Percentiles rank a stretch among this genome's conserved stretches.
Evolutionary conservation across 73 alveolate genomes (phyloP).

Genomic region (Symbiodinium pilosum): DNA sequence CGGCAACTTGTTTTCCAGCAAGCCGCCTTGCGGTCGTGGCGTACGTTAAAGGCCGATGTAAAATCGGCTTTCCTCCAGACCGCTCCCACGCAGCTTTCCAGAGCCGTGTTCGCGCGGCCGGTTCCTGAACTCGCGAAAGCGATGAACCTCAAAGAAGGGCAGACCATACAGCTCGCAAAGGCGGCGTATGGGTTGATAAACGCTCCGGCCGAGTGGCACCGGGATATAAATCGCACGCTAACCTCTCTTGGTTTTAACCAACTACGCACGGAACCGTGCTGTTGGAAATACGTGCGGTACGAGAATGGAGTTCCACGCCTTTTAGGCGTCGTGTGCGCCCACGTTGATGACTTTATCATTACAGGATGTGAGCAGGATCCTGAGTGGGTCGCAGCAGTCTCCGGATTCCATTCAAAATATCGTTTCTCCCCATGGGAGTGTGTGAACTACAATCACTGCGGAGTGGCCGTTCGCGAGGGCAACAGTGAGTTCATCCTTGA

Average conservation of each 20-base stretch:
- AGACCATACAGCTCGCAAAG: not conserved
- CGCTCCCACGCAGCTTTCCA: not conserved
- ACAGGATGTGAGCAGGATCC: not conserved
- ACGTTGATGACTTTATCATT: slow-evolving; percentile 24
- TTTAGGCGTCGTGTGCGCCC: not conserved
- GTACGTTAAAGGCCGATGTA: slow-evolving; percentile 18
- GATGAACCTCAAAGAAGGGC: not conserved
- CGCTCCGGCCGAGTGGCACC: slow-evolving; percentile 42
- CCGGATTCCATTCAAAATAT: not conserved
- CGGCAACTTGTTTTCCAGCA: not conserved
- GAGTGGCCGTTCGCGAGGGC: not conserved
- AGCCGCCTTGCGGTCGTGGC: not conserved
- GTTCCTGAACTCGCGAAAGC: slow-evolving; percentile 13
- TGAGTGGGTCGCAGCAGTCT: not conserved
- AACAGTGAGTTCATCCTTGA: not conserved
- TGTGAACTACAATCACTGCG: not conserved
- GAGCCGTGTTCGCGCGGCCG: not conserved
- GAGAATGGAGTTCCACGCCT: not conserved
- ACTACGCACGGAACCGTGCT: slow-evolving; percentile 3
- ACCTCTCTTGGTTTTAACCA: not conserved
- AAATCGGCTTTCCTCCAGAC: slow-evolving; percentile 42
- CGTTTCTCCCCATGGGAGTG: slow-evolving; percentile 15
- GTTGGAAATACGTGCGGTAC: not conserved
- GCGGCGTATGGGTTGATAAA: slow-evolving; percentile 15
- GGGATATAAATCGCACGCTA: not conserved